Percentiles rank a stretch among this genome's conserved stretches.
phyloP scores from a whole-genome alignment of 352 stramenopile species.

The Elongisporangium senticosum region DNA sequence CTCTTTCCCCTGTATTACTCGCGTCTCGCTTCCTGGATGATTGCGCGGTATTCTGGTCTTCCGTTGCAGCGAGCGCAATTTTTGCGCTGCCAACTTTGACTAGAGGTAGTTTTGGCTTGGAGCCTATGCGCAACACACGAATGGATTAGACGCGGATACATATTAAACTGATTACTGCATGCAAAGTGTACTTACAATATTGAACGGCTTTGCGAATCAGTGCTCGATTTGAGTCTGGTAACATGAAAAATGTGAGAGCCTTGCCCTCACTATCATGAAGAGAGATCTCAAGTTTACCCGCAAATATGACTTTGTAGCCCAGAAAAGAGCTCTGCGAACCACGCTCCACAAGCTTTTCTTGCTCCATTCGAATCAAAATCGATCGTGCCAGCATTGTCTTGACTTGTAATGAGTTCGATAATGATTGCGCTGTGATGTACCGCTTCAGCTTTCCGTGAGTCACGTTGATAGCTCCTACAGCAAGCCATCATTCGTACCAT shows the following conservation, averaged over 20 bases:
- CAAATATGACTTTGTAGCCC: slow-evolving; percentile 21
- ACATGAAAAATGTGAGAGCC: not conserved
- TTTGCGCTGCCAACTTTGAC: not conserved
- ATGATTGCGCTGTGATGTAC: slow-evolving; percentile 10
- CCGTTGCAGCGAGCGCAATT: not conserved
- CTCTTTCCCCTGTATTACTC: not conserved
- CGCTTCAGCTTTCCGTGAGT: slow-evolving; percentile 30
- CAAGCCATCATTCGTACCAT: not conserved
- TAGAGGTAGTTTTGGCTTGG: not conserved
- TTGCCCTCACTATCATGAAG: not conserved
- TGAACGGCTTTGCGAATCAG: slow-evolving; percentile 21
- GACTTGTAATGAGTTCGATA: slow-evolving; percentile 14
- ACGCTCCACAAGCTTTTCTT: slow-evolving; percentile 24
- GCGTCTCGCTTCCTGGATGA: not conserved
- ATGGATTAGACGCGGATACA: not conserved
- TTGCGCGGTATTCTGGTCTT: not conserved
- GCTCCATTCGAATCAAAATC: slow-evolving; percentile 26
- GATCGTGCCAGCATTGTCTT: slow-evolving; percentile 10
- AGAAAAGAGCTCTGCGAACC: slow-evolving; percentile 2
- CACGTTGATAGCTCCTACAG: slow-evolving; percentile 24
- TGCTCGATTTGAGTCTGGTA: slow-evolving; percentile 11
- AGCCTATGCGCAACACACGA: not conserved
- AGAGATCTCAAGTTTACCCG: slow-evolving; percentile 9
- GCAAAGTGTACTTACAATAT: slow-evolving; percentile 5
- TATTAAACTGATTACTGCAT: not conserved